Conservation (phyloP, 345 rosid species). For the Ricinus communis region DNA sequence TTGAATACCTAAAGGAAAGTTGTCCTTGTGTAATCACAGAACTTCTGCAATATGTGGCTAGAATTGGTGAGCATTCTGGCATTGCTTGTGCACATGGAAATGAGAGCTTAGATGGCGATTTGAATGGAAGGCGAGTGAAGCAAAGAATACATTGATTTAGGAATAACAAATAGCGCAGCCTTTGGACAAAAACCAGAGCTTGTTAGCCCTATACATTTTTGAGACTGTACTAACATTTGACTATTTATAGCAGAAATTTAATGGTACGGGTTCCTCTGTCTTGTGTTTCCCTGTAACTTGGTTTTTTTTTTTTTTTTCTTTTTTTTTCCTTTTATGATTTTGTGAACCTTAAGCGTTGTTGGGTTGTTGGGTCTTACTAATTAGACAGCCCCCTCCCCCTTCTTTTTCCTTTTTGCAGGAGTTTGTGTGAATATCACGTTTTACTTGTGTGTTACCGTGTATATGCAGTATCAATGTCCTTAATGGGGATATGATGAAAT, state of each 20-base stretch:
- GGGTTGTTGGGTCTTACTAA: too few relatives aligned
- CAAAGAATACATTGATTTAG: constrained; percentile 56
- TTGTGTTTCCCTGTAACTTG: neutral
- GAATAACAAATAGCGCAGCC: constrained; percentile 4
- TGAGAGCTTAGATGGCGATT: constrained; percentile 53
- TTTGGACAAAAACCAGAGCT: neutral
- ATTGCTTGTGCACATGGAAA: constrained; percentile 43
- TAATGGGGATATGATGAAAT: neutral
- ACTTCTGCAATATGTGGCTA: constrained; percentile 42
- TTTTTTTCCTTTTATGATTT: too few relatives aligned
- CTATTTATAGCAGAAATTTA: constrained; percentile 9
- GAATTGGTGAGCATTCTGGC: constrained; percentile 53
- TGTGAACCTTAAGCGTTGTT: neutral
- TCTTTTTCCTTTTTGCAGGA: too few relatives aligned
- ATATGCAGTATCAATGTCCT: neutral
- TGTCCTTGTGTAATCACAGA: constrained; percentile 33
- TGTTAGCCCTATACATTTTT: constrained; percentile 28
- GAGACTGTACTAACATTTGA: constrained; percentile 26
- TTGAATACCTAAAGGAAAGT: constrained; percentile 31
- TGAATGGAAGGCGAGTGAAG: constrained; percentile 69
- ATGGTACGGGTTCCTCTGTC: constrained; percentile 7
- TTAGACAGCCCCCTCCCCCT: too few relatives aligned
- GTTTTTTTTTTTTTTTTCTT: neutral
- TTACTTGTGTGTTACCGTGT: neutral
- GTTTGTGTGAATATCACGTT: too few relatives aligned